Evolutionary conservation across 2,329 filamentous ascomycete genomes (phyloP).

Genomic region (Fusarium pseudonygamai): DNA sequence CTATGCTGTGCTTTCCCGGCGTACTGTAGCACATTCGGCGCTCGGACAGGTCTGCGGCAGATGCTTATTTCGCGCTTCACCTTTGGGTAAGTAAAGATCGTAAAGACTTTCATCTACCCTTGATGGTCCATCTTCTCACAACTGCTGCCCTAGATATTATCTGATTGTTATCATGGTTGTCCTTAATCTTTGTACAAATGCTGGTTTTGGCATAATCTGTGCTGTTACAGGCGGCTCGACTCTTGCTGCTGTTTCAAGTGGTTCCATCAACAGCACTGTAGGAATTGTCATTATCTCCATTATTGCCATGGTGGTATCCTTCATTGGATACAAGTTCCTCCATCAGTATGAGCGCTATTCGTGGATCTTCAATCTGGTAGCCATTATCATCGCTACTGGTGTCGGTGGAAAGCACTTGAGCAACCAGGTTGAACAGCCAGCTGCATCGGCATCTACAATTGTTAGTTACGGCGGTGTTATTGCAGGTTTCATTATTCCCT

Average conservation of each 20-base stretch:
- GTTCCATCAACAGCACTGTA: background rate
- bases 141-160: background rate
- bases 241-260: background rate
- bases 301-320: background rate
- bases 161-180: background rate
- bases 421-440: background rate
- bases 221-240: background rate
- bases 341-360: background rate
- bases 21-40: background rate
- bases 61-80: background rate
- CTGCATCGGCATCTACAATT: background rate
- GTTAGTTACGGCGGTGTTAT: background rate
- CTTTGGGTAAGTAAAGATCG: background rate
- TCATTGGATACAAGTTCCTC: background rate
- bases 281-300: background rate
- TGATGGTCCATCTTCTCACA: background rate
- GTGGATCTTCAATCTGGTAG: background rate
- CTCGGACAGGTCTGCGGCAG: background rate
- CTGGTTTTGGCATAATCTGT: background rate
- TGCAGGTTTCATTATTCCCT: background rate
- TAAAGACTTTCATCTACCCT: rapidly evolving
- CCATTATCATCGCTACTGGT: background rate
- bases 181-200: background rate
- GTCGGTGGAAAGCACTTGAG: background rate
- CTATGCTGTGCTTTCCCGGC: background rate